Evolutionary conservation across 306 rosid species (phyloP).

Genomic region (Acmispon strigosus): DNA sequence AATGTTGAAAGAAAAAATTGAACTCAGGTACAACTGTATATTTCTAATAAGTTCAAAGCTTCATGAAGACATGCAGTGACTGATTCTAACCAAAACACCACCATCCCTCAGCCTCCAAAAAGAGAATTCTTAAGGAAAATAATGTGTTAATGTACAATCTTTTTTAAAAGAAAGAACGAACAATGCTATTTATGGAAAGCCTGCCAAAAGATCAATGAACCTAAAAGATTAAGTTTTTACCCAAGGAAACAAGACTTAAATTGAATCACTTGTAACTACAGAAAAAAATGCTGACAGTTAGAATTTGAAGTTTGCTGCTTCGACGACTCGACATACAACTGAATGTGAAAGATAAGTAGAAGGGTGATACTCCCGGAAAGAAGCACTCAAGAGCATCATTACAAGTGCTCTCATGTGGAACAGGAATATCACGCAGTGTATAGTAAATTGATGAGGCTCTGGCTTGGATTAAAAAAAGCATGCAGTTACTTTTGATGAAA

Average conservation of each 20-base stretch:
- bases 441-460: conserved; percentile 23
- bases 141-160: no score
- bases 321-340: conserved; percentile 46
- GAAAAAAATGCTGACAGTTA: conserved; percentile 53
- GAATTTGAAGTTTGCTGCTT: conserved; percentile 56
- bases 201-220: no score
- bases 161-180: no score
- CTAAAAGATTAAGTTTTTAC: no score
- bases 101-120: neutral
- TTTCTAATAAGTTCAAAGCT: neutral
- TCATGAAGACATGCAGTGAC: neutral
- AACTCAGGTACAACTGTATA: neutral
- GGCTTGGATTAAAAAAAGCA: conserved; percentile 53
- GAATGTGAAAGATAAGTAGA: conserved; percentile 65
- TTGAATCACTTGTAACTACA: conserved; percentile 7
- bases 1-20: neutral
- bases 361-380: conserved; percentile 59
- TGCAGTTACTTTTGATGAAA: conserved; percentile 57
- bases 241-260: neutral
- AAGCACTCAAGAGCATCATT: conserved; percentile 46
- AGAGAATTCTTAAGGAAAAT: neutral
- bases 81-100: neutral
- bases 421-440: conserved; percentile 35
- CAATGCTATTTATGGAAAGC: no score
- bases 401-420: conserved; percentile 45